Base-by-base conservation (phyloP, 371 early-diverging fungal species). In the Mucor lusitanicus region DNA sequence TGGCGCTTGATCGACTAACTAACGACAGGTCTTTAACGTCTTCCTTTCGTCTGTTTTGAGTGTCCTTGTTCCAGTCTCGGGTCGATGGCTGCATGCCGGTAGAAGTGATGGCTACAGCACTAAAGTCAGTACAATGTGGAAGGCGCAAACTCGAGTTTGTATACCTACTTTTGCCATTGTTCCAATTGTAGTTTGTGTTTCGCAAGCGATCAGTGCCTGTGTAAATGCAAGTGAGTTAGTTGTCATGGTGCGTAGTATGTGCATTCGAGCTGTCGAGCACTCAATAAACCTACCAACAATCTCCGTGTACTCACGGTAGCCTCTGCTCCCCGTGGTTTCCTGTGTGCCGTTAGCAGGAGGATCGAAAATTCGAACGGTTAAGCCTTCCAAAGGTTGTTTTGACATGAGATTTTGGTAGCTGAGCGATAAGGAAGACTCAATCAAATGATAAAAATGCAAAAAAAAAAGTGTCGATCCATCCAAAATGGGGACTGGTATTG, bases 271-370 rank as follows among this genome's bases (percentile, higher is more conserved):
- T 40, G 40, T 6, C 17, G 17, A 40, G 17, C 15, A 5, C 17
- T 9, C 13, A 11, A 17, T 40, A 40, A 15, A 4, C 17, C 3
- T 57, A 68, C 68, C 68, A 28, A 40, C 37, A 58, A 63, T 35
- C 3, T 68, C 68, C n/a, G 68, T 68, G 8, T 68, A 68, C 40
- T 68, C 46, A 23, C 68, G 35, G n/a, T 48, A 68, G 4, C 68
- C 68, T 63, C 63, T 46, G 48, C 48, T 48, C 8, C 68, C 68
- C 21, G 55, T 55, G 7, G 11, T 33, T 5, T 39, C 21, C n/a
- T 55, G 39, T 2, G 57, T 48, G 23, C 4, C 15, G 3, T n/a
- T 57, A n/a, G 25, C 37, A 48, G 63, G 63, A 0, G 35, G 40
- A 40, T 68, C 68, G 44, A 63, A 68, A 25, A 68, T 57, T 21